Evolutionary conservation across 1,284 basidiomycete species (phyloP).

Genomic region (Leccinum ponderosum): DNA sequence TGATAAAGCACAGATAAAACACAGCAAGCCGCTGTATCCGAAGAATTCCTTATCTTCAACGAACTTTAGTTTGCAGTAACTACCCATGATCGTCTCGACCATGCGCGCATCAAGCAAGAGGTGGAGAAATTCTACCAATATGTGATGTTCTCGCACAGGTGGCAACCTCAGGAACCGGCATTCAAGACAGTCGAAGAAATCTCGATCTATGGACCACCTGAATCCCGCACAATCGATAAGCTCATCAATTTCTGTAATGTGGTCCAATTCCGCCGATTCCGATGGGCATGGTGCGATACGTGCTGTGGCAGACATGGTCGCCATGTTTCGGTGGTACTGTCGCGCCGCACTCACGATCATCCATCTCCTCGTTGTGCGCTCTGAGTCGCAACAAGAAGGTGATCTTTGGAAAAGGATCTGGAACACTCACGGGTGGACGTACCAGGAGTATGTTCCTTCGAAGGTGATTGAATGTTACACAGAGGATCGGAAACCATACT

Average conservation of each 20-base stretch:
- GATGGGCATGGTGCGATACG: constrained; percentile 12
- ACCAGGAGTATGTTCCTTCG: constrained; percentile 14
- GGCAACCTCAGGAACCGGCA: constrained; percentile 8
- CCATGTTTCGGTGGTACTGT: constrained; percentile 15
- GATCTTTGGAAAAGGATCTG: not conserved
- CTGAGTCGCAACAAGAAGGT: not conserved
- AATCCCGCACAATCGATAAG: constrained; percentile 1
- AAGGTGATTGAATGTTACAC: constrained; percentile 8
- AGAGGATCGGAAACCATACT: not conserved
- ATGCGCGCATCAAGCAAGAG: constrained; percentile 2
- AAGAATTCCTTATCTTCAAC: not conserved
- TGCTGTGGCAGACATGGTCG: constrained; percentile 4
- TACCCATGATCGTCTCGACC: not conserved
- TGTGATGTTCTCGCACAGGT: constrained; percentile 17
- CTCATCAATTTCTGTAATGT: constrained; percentile 4
- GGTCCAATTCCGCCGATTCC: not conserved
- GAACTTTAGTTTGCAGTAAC: constrained; percentile 1
- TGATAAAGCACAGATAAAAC: not conserved
- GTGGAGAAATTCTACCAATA: constrained; percentile 10
- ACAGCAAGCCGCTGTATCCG: not conserved
- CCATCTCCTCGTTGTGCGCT: not conserved
- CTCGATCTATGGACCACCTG: constrained; percentile 2
- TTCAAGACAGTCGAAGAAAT: not conserved
- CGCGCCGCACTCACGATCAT: constrained; percentile 8
- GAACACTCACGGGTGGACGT: constrained; percentile 11